Base-by-base conservation (phyloP, 495 filamentous ascomycete species). In the Sabuloglossum arenarium region DNA sequence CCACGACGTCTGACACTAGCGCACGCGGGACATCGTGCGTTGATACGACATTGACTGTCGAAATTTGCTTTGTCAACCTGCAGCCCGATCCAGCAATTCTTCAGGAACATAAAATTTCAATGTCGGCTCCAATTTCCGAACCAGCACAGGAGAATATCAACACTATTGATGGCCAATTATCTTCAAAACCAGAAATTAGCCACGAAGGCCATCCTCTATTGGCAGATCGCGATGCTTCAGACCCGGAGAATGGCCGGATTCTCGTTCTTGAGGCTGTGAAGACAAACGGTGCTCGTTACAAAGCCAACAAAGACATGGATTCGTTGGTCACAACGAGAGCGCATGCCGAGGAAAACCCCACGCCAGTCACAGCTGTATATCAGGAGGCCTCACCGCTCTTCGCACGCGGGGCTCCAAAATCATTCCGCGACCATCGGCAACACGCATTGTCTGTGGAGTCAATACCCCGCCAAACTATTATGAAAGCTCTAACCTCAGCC, bases 401-500 rank as follows among this genome's bases (percentile, higher is more conserved):
- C 23, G 9, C 53, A n/a, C 34, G 6, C 37, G 28, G 30, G 6
- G 30, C 53, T 34, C 34, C 28, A 6, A 54, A 54, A 54, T 37
- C 55, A 12, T 56, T 53, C 23, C 21, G 34, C 24, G 55, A 56
- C n/a, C 34, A 47, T 32, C 55, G 55, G 39, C 37, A 56, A 19
- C 29, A 45, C n/a, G 42, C 55, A 56, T 46, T 79, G 42, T 84
- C 84, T 12, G 74, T 80, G 58, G 82, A 87, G 59, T 77, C 79
- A 30, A 76, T 90, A 57, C 85, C 87, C 25, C 79, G 82, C 27
- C 88, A 90, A 68, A 90, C 85, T 24, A 81, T 95, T 63, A 79
- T 91, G 70, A 90, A 91, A 64, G 85, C 86, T n/a, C 68, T 93
- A 54, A 85, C 84, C n/a, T n/a, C n/a, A n/a, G n/a, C n/a, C n/a